Evolutionary conservation across 2,329 filamentous ascomycete genomes (phyloP).

Genomic region (Botryotinia narcissicola): DNA sequence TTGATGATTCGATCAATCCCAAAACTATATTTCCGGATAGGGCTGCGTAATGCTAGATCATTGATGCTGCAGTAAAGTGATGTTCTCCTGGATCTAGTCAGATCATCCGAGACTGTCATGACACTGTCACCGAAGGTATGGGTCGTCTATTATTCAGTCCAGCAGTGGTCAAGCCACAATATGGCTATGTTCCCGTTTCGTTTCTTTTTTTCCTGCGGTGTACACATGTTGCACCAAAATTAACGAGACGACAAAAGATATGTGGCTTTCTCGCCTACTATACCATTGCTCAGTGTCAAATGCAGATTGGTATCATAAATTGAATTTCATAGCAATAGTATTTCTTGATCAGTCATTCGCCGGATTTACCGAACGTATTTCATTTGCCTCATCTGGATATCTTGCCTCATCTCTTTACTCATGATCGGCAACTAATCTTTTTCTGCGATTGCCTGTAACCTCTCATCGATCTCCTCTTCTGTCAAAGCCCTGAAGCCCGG

Average conservation of each 20-base stretch:
- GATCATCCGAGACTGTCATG: background rate
- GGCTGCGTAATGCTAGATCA: constrained; percentile 11
- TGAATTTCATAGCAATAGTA: constrained; percentile 9
- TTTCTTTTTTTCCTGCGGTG: background rate
- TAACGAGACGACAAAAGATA: constrained; percentile 28
- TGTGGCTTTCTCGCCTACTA: constrained; percentile 28
- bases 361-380: constrained; percentile 30
- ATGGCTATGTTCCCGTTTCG: constrained; percentile 28
- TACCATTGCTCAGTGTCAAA: constrained; percentile 25
- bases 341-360: constrained; percentile 21
- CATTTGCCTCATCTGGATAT: constrained; percentile 30
- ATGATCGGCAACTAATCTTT: constrained; percentile 69
- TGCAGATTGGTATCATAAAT: constrained; percentile 26
- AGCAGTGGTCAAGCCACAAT: constrained; percentile 30
- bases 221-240: constrained; percentile 15
- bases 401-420: constrained; percentile 21
- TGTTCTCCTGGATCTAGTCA: background rate
- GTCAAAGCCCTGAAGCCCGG: constrained; percentile 82
- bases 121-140: background rate
- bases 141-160: constrained; percentile 20
- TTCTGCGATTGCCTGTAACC: constrained; percentile 96
- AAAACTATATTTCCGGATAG: constrained; percentile 1
- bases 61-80: background rate
- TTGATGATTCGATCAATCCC: background rate
- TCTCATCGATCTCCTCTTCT: constrained; percentile 97